Evolutionary conservation across 768 basidiomycete genomes (phyloP), one percentile per base, ranked within the genome.

Genomic region (Termitomyces sp.): DNA sequence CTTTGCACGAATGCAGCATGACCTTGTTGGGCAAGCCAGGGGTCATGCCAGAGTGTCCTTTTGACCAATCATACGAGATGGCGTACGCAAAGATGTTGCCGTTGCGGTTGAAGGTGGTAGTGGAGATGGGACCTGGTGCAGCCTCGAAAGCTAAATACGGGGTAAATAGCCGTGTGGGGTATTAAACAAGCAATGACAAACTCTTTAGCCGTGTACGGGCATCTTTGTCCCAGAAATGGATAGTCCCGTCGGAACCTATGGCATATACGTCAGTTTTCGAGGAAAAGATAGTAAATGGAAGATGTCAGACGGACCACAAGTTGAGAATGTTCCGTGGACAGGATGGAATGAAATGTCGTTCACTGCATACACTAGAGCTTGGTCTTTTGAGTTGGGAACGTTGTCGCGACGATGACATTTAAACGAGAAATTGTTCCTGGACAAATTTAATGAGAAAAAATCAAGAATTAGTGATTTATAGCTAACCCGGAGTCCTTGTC

Each of bases 181-280:
- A 30, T 26, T 28, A 5, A 45, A 47, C 17, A 24, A 8, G 12
- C 41, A 11, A 40, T 22, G 21, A 70, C 79, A 46, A 61, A 94
- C 93, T 85, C 74, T 95, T 97, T 73, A 98, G 80, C 40, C 95
- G 86, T 7, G 89, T 93, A 55, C 93, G 87, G 8, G 89, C 85
- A 62, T 95, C 89, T 71, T 93, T 94, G 71, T 97, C 93, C 93
- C 93, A 96, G 70, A 89, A 91, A 77, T 92, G 88, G 67, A 94
- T 85, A 2, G 87, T 87, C 19, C 92, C 92, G 60, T 94, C 92
- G 42, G 88, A 79, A 10, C 88, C 88, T 88, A 51, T 51, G 8
- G 45, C 17, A 22, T 40, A 56, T 30, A 5, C 32, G 26, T 30
- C 42, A 21, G 51, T 47, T 6, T n/a, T 21, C 15, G 9, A 45